These are phyloP conservation scores for Cystobasidiopsis lactophilus DNA, from an alignment of 768 basidiomycete species.

Conservation along the genomic window DNA sequence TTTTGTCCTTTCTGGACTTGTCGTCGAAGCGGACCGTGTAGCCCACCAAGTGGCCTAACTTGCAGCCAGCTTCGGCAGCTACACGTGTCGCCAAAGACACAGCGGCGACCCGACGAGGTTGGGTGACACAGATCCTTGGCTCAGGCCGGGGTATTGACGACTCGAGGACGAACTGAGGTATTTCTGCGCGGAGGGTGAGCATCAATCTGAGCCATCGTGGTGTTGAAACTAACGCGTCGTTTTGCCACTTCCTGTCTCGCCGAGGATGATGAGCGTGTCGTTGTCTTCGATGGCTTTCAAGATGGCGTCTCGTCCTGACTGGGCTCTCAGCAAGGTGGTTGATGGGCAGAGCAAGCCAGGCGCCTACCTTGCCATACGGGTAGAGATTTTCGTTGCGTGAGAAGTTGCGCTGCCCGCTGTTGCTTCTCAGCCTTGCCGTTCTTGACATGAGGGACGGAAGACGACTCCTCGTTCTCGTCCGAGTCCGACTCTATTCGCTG, in stretches of 20 bases:
- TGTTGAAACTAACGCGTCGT: conserved; percentile 58
- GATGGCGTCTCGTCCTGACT: too few relatives aligned
- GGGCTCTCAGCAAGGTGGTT: too few relatives aligned
- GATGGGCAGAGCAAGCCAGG: too few relatives aligned
- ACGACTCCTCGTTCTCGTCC: too few relatives aligned
- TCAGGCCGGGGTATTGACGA: conserved; percentile 33
- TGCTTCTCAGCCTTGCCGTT: too few relatives aligned
- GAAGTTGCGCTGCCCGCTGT: too few relatives aligned
- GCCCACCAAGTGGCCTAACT: conserved; percentile 58
- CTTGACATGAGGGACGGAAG: too few relatives aligned
- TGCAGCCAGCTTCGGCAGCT: conserved; percentile 51
- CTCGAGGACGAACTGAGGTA: conserved; percentile 85
- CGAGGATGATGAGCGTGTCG: conserved; percentile 71
- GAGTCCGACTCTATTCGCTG: too few relatives aligned
- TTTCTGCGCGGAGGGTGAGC: conserved; percentile 35
- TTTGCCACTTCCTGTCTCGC: conserved; percentile 96
- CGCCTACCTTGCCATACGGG: too few relatives aligned
- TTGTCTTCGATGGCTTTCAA: too few relatives aligned
- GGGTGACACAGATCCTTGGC: conserved; percentile 55
- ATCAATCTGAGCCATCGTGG: not conserved
- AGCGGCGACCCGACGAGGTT: conserved; percentile 85
- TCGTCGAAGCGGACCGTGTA: conserved; percentile 96
- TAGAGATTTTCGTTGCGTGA: too few relatives aligned
- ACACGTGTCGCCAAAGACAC: conserved; percentile 84
- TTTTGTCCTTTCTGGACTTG: conserved; percentile 36